phyloP scores from a whole-genome alignment of 768 basidiomycete species.

The Coprinellus aureogranulatus region DNA sequence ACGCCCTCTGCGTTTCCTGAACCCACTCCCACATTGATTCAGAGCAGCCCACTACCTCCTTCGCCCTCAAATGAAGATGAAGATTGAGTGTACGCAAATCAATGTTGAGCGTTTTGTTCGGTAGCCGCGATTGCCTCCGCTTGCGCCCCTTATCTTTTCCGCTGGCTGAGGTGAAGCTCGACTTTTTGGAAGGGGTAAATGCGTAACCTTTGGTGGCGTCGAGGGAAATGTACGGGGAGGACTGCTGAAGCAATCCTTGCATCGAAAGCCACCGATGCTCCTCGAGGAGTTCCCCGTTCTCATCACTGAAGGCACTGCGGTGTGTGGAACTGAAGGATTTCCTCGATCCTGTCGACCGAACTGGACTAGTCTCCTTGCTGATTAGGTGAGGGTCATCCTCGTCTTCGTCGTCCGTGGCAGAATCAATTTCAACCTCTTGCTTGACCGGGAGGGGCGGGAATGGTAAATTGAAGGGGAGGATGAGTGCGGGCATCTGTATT shows the following conservation, averaged over 20 bases:
- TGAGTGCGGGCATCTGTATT: conserved; percentile 63
- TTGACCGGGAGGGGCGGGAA: conserved; percentile 32
- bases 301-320: conserved; percentile 15
- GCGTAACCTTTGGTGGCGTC: conserved; percentile 44
- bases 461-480: conserved; percentile 42
- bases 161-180: conserved; percentile 21
- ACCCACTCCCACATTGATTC: conserved; percentile 85
- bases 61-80: conserved; percentile 58
- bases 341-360: conserved; percentile 15
- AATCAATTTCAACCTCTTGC: conserved; percentile 14
- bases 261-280: conserved; percentile 35
- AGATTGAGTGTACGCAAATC: conserved; percentile 61
- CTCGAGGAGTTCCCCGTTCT: conserved; percentile 17
- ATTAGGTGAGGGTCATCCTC: conserved; percentile 41
- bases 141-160: conserved; percentile 13
- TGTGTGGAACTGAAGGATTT: conserved; percentile 17
- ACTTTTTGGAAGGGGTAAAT: conserved; percentile 38
- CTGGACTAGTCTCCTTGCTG: conserved; percentile 19
- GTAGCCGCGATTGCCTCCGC: conserved; percentile 38
- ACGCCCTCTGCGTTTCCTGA: conserved; percentile 41
- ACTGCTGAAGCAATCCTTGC: conserved; percentile 33
- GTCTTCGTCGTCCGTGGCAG: conserved; percentile 32
- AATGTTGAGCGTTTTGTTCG: conserved; percentile 51
- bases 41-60: conserved; percentile 66
- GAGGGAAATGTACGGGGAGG: conserved; percentile 45